These are phyloP conservation scores for Beauveria sp. DNA, from an alignment of 2,329 filamentous ascomycete genomes.

Conservation along the genomic window DNA sequence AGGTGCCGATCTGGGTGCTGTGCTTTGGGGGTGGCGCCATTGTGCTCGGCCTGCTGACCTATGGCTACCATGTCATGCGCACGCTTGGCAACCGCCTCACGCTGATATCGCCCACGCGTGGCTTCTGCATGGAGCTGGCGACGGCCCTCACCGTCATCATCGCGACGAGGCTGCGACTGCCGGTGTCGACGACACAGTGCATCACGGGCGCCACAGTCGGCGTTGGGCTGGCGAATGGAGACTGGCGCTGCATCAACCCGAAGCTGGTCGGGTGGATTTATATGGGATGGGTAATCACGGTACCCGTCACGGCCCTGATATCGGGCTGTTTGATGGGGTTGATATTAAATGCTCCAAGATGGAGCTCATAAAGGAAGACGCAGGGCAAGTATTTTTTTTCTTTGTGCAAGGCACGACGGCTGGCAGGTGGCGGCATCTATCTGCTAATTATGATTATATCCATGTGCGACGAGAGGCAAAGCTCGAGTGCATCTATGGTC, in stretches of 20 bases:
- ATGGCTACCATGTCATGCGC: conserved; percentile 57
- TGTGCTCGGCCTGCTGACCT: conserved; percentile 52
- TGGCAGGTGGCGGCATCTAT: too few relatives aligned
- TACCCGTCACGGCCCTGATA: conserved; percentile 41
- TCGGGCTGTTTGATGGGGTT: conserved; percentile 47
- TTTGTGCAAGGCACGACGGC: too few relatives aligned
- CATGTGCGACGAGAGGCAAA: too few relatives aligned
- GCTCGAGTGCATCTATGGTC: too few relatives aligned
- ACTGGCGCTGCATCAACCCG: conserved; percentile 41
- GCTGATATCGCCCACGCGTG: conserved; percentile 44
- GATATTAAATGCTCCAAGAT: conserved; percentile 44
- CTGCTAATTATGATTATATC: too few relatives aligned
- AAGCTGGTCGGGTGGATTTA: conserved; percentile 40
- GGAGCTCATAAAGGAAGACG: conserved; percentile 7
- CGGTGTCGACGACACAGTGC: conserved; percentile 47
- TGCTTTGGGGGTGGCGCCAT: conserved; percentile 42
- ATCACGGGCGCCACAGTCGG: conserved; percentile 44
- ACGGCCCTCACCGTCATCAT: conserved; percentile 46
- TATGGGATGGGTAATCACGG: conserved; percentile 42
- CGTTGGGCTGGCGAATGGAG: conserved; percentile 44
- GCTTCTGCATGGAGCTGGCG: conserved; percentile 43
- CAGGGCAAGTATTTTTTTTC: too few relatives aligned
- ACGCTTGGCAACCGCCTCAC: conserved; percentile 49
- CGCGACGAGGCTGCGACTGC: conserved; percentile 42
- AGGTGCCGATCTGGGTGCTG: conserved; percentile 42